These are phyloP conservation scores for Botrytis galanthina DNA, from an alignment of 2,329 filamentous ascomycete genomes.

Conservation along the genomic window DNA sequence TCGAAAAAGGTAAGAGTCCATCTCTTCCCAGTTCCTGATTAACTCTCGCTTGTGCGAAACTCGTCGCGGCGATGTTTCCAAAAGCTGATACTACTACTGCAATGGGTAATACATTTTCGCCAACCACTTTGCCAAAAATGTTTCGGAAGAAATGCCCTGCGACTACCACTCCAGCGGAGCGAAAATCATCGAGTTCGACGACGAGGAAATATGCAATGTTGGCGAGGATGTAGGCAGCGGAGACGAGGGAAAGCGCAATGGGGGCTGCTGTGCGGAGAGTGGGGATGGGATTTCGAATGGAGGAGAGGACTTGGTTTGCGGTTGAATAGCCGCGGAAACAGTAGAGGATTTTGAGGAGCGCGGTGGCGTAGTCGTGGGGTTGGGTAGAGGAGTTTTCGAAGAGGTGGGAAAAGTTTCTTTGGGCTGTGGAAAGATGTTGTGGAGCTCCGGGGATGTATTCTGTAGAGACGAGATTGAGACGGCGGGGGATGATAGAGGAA, in stretches of 20 bases:
- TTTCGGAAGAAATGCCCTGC: constrained; percentile 53
- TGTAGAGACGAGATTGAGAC: background rate
- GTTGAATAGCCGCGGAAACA: constrained; percentile 55
- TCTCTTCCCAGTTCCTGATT: background rate
- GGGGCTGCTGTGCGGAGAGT: constrained; percentile 58
- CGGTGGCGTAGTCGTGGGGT: constrained; percentile 47
- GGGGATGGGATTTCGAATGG: constrained; percentile 55
- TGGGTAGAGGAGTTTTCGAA: constrained; percentile 44
- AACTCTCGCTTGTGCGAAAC: background rate
- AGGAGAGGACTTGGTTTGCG: constrained; percentile 49
- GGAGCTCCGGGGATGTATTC: background rate
- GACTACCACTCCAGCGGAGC: constrained; percentile 51
- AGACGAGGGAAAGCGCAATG: constrained; percentile 52
- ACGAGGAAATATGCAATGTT: constrained; percentile 60
- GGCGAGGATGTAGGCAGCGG: constrained; percentile 54
- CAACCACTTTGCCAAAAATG: background rate
- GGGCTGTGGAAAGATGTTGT: constrained; percentile 28
- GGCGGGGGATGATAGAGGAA: background rate
- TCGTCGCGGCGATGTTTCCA: background rate
- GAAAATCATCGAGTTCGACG: constrained; percentile 55
- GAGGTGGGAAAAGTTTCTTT: constrained; percentile 43
- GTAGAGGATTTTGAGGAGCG: constrained; percentile 56
- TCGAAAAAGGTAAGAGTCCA: background rate
- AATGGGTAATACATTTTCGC: background rate
- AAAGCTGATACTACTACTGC: background rate